Evolutionary conservation across 306 rosid species (phyloP), one percentile per base, ranked within the genome.

Genomic region (Abrus pulchellus): DNA sequence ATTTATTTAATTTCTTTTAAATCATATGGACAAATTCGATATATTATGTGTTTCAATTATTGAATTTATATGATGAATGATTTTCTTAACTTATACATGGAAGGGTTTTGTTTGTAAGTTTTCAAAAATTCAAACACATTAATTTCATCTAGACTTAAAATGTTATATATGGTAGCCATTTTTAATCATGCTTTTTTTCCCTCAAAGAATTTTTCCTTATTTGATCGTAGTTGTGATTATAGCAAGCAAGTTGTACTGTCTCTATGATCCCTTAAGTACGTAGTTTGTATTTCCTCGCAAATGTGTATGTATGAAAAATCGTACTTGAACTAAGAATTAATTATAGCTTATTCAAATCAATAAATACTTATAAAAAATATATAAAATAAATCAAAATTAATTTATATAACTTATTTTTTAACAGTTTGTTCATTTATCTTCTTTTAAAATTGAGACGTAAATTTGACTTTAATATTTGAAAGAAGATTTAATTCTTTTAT

Each of bases 41-140:
- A 34, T 11, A 32, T 61, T 30, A 33, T 61, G 43, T 61, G 67
- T 56, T 56, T 56, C 36, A 56, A 56, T 56, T 56, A 9, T 56
- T 56, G 8, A 29, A 11, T 5, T 56, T 13, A 56, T 28, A 9
- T 7, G 36, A 56, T 56, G 36, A 56, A 56, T 56, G 5, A 28
- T 56, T 61, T 61, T 5, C 27, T 34, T 11, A 61, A 61, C 44
- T 61, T 33, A 61, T 33, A 10, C 11, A 53, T 53, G 29, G 59
- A 53, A 47, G 52, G 52, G 52, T 47, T 47, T 47, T 47, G 52
- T 47, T 47, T 47, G 52, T 47, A 47, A 47, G 52, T 47, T 10
- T 47, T 9, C 9, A 9, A 9, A 27, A 56, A 56, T 7, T 27
- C 34, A 28, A 56, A 56, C 11, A 56, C 11, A 7, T 28, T 20